phyloP scores from a whole-genome alignment of 208 protist genomes.

The Lotmaria passim region DNA sequence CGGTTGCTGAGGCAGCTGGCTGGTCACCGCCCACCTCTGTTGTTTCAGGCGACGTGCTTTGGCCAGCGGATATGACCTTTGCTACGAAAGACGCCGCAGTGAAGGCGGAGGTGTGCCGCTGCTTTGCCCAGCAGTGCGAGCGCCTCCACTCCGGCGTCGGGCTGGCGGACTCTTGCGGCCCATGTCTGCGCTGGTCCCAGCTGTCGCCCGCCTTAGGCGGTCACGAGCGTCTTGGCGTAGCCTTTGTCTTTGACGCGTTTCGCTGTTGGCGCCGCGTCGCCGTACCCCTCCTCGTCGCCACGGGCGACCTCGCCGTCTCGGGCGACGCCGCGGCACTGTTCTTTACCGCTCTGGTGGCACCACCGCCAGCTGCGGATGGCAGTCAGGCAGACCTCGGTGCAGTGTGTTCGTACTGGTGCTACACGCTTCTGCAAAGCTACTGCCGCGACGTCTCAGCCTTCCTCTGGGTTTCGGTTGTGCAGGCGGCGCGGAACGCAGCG shows the following conservation, averaged over 20 bases:
- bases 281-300: slow-evolving; percentile 18
- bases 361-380: background rate
- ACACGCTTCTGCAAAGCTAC: slow-evolving; percentile 24
- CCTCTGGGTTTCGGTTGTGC: slow-evolving; percentile 28
- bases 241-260: slow-evolving; percentile 23
- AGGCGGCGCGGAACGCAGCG: slow-evolving; percentile 17
- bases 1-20: background rate
- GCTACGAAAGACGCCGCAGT: slow-evolving; percentile 23
- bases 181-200: slow-evolving; percentile 15
- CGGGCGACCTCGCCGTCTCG: background rate
- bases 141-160: slow-evolving; percentile 9
- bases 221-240: slow-evolving; percentile 28
- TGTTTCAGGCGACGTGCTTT: background rate
- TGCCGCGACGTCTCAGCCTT: slow-evolving; percentile 24
- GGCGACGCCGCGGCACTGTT: background rate
- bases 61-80: slow-evolving; percentile 21
- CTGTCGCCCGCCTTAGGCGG: slow-evolving; percentile 8
- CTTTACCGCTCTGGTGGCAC: slow-evolving; percentile 12
- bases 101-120: slow-evolving; percentile 42
- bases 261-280: slow-evolving; percentile 22
- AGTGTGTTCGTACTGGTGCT: slow-evolving; percentile 30
- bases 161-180: slow-evolving; percentile 14
- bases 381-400: background rate
- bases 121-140: slow-evolving; percentile 26
- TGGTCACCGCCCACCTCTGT: background rate